Evolutionary conservation across 441 rosid species (phyloP), one percentile per base, ranked within the genome.

Genomic region (Jatropha podagrica): DNA sequence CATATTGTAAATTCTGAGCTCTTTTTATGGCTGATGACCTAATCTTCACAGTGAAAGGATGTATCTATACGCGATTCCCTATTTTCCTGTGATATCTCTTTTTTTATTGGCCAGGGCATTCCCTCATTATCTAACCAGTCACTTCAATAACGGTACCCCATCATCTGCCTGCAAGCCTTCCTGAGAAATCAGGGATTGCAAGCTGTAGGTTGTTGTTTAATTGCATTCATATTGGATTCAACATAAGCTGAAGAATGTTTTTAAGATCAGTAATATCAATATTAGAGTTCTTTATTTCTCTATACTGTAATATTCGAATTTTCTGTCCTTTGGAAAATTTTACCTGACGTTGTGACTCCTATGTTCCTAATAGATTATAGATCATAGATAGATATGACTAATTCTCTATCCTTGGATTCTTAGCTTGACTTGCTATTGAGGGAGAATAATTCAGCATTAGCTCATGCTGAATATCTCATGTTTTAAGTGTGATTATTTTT

Each of bases 381-480:
- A 58, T 58, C 27, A 56, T 58, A 6, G 61, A 11, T 23, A 27
- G 60, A 58, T 42, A 40, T 23, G 2, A 23, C 9, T 5, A 42
- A 42, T 15, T 10, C 26, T 8, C 12, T 70, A 40, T 5, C 56
- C 15, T 59, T 59, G 60, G 56, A 54, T 44, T 18, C 14, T 48
- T 44, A 32, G 68, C 74, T 60, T 60, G 75, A 61, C 17, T 60
- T 60, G 26, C 66, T 72, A 11, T 23, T 44, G 1, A 44, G 6
- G 1, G 14, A 5, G 18, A 38, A 40, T 12, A 17, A 56, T 26
- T 26, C 10, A 13, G 26, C 27, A 72, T 44, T n/a, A 40, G 2
- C 15, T 1, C 51, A 8, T 62, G 40, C 4, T 13, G 27, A 26
- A 8, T 58, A 27, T 62, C 41, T 32, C 42, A 14, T 59, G 23